Base-by-base conservation (phyloP, 768 basidiomycete genomes). In the Tricholoma sp. region DNA sequence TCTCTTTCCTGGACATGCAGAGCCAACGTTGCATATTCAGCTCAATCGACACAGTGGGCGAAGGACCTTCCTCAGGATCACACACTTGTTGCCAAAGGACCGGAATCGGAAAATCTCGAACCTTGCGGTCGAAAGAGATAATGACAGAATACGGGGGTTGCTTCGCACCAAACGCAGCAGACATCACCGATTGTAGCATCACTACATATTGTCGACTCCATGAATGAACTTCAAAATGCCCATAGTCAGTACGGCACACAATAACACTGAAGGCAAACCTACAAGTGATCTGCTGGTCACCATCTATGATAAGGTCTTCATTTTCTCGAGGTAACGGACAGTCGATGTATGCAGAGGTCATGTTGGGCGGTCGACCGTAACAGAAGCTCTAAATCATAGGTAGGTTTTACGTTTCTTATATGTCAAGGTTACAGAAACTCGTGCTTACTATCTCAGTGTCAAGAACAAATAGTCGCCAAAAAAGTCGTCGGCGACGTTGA, bases 381-480 rank as follows among this genome's bases (percentile, higher is more conserved):
- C 74, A 74, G 59, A 85, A 83, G 59, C 84, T 86, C 86, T 89
- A 49, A 13, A 32, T 8, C 28, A 3, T 2, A 34, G 10, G 50
- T 56, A 17, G 5, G 17, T 41, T 7, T 45, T 13, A 17, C 6
- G 6, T 3, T 31, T 28, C 28, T n/a, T 31, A 12, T 3, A 20
- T 31, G 13, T 48, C 3, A 7, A 31, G 29, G 29, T n/a, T 48
- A 31, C n/a, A 49, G 12, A 9, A 32, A 17, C 29, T 31, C 29
- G 32, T 31, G 60, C 71, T 48, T 61, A 89, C 88, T 37, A 80
- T 68, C 76, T 80, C 82, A 0, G 84, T 83, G 61, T 89, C 88
- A 29, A 80, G 65, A 24, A 73, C 61, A 62, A 85, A 88, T n/a
- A 89, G 66, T 49, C 85, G 80, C 85, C 87, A 91, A 64, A 88